These are phyloP conservation scores for Scutellaria minor DNA, from an alignment of 257 asterid genomes.

Conservation along the genomic window DNA sequence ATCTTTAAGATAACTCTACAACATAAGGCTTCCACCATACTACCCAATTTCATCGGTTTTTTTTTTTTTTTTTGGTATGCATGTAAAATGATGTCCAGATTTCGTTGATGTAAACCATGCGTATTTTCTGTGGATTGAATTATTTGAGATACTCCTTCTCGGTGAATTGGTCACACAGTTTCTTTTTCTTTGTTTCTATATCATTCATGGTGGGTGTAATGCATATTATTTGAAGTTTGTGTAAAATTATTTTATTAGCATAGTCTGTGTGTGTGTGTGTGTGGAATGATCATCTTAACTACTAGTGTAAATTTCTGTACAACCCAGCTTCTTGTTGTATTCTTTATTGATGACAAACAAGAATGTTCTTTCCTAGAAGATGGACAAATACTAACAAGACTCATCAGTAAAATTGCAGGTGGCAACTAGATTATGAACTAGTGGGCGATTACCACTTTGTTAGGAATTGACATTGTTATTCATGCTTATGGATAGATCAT, in stretches of 20 bases:
- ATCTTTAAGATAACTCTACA: background rate
- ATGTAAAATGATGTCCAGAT: background rate
- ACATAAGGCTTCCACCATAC: background rate
- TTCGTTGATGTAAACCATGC: background rate
- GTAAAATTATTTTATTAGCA: too few relatives aligned
- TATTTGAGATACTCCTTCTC: background rate
- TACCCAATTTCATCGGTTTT: background rate
- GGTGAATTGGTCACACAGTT: background rate
- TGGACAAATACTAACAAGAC: constrained; percentile 15
- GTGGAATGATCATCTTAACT: background rate
- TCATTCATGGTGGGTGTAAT: constrained; percentile 15
- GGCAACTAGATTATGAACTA: background rate
- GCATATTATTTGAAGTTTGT: background rate
- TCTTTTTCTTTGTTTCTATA: background rate
- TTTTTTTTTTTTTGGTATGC: background rate
- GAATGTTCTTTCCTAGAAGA: constrained; percentile 1
- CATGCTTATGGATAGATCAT: constrained; percentile 13
- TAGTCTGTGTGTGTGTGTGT: background rate
- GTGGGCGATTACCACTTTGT: background rate
- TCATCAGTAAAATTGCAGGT: background rate
- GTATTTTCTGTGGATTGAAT: background rate
- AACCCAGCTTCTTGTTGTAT: background rate
- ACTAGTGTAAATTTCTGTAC: background rate
- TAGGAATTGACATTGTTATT: background rate
- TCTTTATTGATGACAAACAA: background rate